These are phyloP conservation scores for Pistacia vera DNA, from an alignment of 345 rosid species.

Conservation along the genomic window DNA sequence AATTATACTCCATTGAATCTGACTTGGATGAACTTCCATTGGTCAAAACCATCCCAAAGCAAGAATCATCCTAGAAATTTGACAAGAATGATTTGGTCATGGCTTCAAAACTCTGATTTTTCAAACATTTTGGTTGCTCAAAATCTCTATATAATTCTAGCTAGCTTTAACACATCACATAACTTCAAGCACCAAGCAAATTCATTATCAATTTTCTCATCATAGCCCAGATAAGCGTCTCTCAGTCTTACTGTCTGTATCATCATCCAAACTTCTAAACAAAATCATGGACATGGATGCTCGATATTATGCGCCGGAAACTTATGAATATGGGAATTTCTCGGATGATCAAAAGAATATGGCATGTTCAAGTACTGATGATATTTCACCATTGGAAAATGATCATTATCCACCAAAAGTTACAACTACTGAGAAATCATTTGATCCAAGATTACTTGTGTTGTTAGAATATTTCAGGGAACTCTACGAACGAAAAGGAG, in stretches of 20 bases:
- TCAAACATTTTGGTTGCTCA: not conserved
- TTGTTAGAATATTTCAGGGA: constrained; percentile 39
- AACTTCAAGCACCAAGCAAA: not conserved
- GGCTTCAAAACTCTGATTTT: not conserved
- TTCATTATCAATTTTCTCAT: not conserved
- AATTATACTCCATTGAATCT: too few species aligned
- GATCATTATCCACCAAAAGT: constrained; percentile 6
- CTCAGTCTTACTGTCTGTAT: not conserved
- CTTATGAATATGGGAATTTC: not conserved
- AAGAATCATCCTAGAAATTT: not conserved
- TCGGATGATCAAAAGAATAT: constrained; percentile 2
- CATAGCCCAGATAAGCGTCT: not conserved
- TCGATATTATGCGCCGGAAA: not conserved
- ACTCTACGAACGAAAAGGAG: constrained; percentile 33
- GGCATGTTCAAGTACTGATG: not conserved
- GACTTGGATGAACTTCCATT: too few species aligned
- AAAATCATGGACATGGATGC: not conserved
- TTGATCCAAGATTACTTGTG: constrained; percentile 34
- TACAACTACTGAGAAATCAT: not conserved
- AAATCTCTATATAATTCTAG: not conserved
- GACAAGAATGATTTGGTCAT: not conserved
- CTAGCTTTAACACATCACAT: not conserved
- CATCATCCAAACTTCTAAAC: not conserved
- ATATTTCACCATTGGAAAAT: constrained; percentile 13
- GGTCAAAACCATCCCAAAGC: not conserved